These are phyloP conservation scores for Stevia rebaudiana DNA, from an alignment of 140 eudicot genomes.

Conservation along the genomic window DNA sequence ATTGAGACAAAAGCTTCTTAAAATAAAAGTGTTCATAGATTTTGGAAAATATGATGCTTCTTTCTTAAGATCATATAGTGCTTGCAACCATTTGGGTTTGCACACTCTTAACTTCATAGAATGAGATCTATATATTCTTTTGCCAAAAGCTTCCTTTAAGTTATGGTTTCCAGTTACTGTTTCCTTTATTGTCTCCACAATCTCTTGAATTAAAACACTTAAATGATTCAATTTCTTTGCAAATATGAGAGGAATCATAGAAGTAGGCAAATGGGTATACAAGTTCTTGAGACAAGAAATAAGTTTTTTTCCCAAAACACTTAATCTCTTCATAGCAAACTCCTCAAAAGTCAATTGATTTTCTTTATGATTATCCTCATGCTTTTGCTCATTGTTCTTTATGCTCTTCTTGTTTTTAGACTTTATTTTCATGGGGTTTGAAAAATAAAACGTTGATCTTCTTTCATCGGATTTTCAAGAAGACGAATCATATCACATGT, in stretches of 20 bases:
- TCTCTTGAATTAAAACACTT: constrained; percentile 19
- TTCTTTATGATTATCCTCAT: constrained; percentile 1
- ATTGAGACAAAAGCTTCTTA: constrained; percentile 21
- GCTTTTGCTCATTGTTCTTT: background rate
- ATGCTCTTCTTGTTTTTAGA: constrained; percentile 5
- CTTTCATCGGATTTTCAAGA: constrained; percentile 26
- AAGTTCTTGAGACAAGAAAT: constrained; percentile 24
- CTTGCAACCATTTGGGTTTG: constrained; percentile 24
- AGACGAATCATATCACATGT: constrained; percentile 22
- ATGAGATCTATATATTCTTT: background rate
- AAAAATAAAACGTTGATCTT: background rate
- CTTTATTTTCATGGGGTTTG: background rate
- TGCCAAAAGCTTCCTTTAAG: constrained; percentile 5
- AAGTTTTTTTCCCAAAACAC: constrained; percentile 10
- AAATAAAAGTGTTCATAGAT: background rate
- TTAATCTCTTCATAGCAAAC: constrained; percentile 17
- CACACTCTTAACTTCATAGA: background rate
- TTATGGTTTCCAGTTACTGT: constrained; percentile 8
- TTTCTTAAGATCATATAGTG: constrained; percentile 30
- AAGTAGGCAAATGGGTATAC: constrained; percentile 52
- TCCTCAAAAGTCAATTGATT: constrained; percentile 38
- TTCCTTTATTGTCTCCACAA: constrained; percentile 18
- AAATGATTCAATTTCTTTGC: constrained; percentile 26
- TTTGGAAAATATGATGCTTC: constrained; percentile 11
- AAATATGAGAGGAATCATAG: constrained; percentile 13